Evolutionary conservation across 1,284 basidiomycete genomes (phyloP).

Genomic region (Cryptococcus amylolentus): DNA sequence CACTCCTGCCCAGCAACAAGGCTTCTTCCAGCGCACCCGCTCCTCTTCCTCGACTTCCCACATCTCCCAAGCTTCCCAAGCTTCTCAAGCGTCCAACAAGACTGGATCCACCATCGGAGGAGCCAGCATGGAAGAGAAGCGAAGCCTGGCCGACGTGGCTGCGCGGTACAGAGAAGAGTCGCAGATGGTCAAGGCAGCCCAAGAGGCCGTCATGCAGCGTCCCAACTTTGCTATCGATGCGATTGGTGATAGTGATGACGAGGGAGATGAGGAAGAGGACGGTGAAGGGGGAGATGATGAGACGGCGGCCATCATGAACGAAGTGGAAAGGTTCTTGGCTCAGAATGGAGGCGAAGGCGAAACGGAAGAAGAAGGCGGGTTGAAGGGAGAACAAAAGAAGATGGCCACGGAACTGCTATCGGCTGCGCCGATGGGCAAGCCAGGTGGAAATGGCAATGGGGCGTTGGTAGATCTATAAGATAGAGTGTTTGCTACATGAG

Average conservation of each 20-base stretch:
- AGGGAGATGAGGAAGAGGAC: conserved; percentile 56
- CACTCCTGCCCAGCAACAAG: conserved; percentile 43
- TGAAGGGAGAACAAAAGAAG: conserved; percentile 78
- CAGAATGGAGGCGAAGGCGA: conserved; percentile 64
- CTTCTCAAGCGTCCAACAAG: conserved; percentile 46
- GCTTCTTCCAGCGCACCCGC: conserved; percentile 28
- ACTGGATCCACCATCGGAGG: conserved; percentile 50
- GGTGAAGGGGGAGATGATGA: conserved; percentile 55
- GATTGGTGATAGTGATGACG: conserved; percentile 74
- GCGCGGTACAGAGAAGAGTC: conserved; percentile 43
- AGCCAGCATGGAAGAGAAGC: conserved; percentile 28
- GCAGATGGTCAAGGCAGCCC: conserved; percentile 68
- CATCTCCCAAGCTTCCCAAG: conserved; percentile 53
- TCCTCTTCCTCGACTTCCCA: conserved; percentile 39
- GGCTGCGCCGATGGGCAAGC: conserved; percentile 34
- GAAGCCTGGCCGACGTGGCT: conserved; percentile 17
- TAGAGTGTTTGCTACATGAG: background rate
- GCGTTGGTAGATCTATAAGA: conserved; percentile 13
- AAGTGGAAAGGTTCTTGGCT: conserved; percentile 88
- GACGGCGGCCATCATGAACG: conserved; percentile 76
- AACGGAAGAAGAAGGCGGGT: conserved; percentile 48
- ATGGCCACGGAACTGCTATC: conserved; percentile 50
- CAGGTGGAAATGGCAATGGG: background rate
- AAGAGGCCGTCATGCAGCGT: conserved; percentile 78
- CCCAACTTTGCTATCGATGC: conserved; percentile 92